Evolutionary conservation across 352 stramenopile genomes (phyloP).

Genomic region (Elongisporangium anandrum): DNA sequence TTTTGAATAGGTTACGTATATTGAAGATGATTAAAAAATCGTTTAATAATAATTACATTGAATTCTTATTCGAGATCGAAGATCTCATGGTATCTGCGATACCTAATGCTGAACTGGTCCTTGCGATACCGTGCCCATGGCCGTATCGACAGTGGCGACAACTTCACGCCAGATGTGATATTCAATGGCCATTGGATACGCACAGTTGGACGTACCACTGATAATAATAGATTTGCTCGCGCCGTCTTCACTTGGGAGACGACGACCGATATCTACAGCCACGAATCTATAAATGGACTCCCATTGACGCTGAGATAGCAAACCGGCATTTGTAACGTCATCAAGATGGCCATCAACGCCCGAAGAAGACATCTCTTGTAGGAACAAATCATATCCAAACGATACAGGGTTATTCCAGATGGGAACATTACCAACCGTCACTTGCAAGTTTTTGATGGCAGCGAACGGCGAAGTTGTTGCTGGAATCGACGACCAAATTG

Average conservation of each 20-base stretch:
- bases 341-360: slow-evolving; percentile 19
- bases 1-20: slow-evolving; percentile 15
- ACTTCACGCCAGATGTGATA: slow-evolving; percentile 20
- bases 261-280: slow-evolving; percentile 21
- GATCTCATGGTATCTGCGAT: no score
- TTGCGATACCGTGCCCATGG: slow-evolving; percentile 17
- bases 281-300: slow-evolving; percentile 19
- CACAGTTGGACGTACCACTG: slow-evolving; percentile 12
- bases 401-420: slow-evolving; percentile 9
- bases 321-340: slow-evolving; percentile 8
- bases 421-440: slow-evolving; percentile 18
- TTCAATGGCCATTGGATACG: slow-evolving; percentile 13
- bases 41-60: slow-evolving; percentile 8
- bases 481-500: background rate
- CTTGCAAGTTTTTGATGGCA: slow-evolving; percentile 13
- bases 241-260: slow-evolving; percentile 17
- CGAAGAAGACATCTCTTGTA: slow-evolving; percentile 20
- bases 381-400: slow-evolving; percentile 23
- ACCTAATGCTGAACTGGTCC: slow-evolving; percentile 14
- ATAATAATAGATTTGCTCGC: slow-evolving; percentile 16
- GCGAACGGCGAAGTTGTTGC: slow-evolving; percentile 15
- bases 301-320: slow-evolving; percentile 16
- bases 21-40: slow-evolving; percentile 13
- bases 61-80: no score
- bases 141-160: slow-evolving; percentile 15